Evolutionary conservation across 495 filamentous ascomycete genomes (phyloP).

Genomic region (Podospora conica): DNA sequence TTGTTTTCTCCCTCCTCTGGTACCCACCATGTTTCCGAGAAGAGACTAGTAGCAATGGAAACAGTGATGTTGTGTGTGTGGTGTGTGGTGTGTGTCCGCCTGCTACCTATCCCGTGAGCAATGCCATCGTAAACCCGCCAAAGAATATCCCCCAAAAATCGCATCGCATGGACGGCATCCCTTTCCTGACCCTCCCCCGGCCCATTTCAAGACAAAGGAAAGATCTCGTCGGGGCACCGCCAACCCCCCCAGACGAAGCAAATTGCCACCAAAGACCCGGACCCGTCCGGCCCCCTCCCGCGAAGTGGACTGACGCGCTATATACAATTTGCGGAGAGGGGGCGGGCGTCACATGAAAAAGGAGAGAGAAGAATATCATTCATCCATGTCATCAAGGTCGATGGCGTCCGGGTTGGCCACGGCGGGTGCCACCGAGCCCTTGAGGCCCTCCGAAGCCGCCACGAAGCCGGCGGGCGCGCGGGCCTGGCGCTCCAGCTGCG

Average conservation of each 20-base stretch:
- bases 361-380: conserved; percentile 22
- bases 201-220: not conserved
- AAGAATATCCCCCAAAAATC: not conserved
- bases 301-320: not conserved
- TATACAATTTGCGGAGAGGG: not conserved
- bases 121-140: not conserved
- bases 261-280: not conserved
- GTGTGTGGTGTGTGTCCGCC: not conserved
- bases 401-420: conserved; percentile 81
- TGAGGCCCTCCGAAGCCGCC: conserved; percentile 70
- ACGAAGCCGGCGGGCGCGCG: conserved; percentile 89
- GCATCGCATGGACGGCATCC: not conserved
- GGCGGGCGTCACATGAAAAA: not conserved
- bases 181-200: not conserved
- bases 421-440: conserved; percentile 55
- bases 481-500: conserved; percentile 79
- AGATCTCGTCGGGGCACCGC: not conserved
- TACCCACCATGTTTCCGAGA: not conserved
- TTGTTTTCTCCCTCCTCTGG: not conserved
- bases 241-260: not conserved
- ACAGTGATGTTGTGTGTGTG: not conserved
- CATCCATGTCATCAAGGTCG: conserved; percentile 64
- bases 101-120: not conserved
- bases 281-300: not conserved
- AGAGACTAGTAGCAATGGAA: not conserved